A percentile compares a stretch with the other conserved stretches of the same genome.
Conservation (phyloP, 192 early-diverging fungal genomes). For the Paraglomus occultum region DNA sequence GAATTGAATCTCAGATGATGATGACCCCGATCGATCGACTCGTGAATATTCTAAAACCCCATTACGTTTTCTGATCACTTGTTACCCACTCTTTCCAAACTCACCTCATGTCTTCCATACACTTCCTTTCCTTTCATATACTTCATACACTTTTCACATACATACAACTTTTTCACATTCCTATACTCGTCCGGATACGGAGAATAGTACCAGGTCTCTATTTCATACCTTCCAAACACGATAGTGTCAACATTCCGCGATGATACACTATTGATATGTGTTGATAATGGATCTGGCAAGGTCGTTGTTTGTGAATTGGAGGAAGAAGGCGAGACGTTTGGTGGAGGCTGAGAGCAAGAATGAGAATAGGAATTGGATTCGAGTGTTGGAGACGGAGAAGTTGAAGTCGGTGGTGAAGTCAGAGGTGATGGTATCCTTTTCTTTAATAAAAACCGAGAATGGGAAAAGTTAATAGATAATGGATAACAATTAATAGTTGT, state of each 20-base stretch:
- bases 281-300: no score
- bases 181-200: slow-evolving; percentile 92
- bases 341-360: no score
- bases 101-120: slow-evolving; percentile 64
- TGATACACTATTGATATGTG: no score
- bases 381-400: no score
- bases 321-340: no score
- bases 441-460: no score
- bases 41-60: background rate
- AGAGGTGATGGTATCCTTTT: no score
- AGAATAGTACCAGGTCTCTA: slow-evolving; percentile 93
- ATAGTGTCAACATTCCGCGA: slow-evolving; percentile 48
- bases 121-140: slow-evolving; percentile 81
- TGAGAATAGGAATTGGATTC: no score
- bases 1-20: background rate
- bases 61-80: slow-evolving; percentile 13
- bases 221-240: slow-evolving; percentile 77
- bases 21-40: background rate
- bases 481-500: no score
- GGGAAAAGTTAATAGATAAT: no score
- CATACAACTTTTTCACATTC: slow-evolving; percentile 62
- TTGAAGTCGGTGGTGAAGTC: no score
- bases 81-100: slow-evolving; percentile 4
- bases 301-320: no score
- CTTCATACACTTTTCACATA: slow-evolving; percentile 92